Evolutionary conservation across 2,329 filamentous ascomycete genomes (phyloP), one percentile per base, ranked within the genome.

Genomic region (Fusarium clavum): DNA sequence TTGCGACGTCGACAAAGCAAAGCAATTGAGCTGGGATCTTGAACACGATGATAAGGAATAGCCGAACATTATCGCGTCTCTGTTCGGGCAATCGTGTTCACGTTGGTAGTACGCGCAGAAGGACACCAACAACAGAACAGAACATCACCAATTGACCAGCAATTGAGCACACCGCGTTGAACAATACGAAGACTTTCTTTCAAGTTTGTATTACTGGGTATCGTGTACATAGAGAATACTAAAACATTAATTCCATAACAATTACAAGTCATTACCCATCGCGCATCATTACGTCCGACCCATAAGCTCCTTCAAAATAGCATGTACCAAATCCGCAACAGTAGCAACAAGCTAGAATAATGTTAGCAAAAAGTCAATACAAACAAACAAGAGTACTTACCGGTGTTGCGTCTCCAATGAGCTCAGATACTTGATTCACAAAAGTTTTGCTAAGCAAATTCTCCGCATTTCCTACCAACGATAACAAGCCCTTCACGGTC

Each of bases 351-450:
- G 77, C 77, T 78, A 43, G 38, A 63, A 25, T 4, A 3, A 3
- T 5, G 47, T 57, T 32, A 47, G 24, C 13, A 5, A 38, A 34
- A 34, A 13, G 11, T n/a, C 34, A 6, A 29, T 11, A 5, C 18
- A 3, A 10, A 41, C 11, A 6, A 16, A 2, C 25, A 0, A 4
- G 5, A 22, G 10, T 8, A 69, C 70, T 67, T 67, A 73, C 70
- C n/a, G 70, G 70, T 55, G 70, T 73, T 18, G 70, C 70, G 27
- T 73, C 70, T 44, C 70, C 70, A 70, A 83, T 83, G 34, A 84
- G 72, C 58, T 83, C 82, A 4, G 77, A 77, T 40, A 81, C 82
- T 64, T 84, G 80, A 22, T 77, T 75, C 9, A 84, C 80, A 67
- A 84, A 84, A 2, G 77, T 75, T 29, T 77, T 67, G 7, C 77